Evolutionary conservation across 192 early-diverging fungal genomes (phyloP), one percentile per base, ranked within the genome.

Genomic region (Backusella morwellensis): DNA sequence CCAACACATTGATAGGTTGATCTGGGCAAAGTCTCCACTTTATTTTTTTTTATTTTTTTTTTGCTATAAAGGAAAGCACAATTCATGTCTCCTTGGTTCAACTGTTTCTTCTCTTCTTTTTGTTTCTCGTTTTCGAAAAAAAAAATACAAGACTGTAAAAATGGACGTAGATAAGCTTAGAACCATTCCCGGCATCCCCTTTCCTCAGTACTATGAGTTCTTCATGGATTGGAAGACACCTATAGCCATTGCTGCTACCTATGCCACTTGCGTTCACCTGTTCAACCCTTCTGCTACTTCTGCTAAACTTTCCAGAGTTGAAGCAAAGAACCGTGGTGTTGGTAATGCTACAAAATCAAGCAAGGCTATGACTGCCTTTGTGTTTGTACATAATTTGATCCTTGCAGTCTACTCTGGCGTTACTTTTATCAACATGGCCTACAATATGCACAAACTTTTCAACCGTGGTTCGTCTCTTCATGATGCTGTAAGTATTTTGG

Each of bases 171-270:
- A 81, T 70, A 71, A 59, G 34, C 69, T 81, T 32, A 72, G 41
- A 47, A 29, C 52, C 59, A 78, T 81, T 50, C 80, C 80, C 3
- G 87, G 86, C 15, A 86, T 93, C 66, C 92, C 90, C 4, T 90
- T 90, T 69, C 89, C 91, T 23, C 81, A 91, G 74, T 90, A 88
- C 83, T 93, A 93, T 77, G 88, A 90, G 36, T 81, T 91, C 50
- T 82, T 92, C 63, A 90, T 92, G 91, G 80, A 91, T 74, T 94
- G 90, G 91, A 87, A 85, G 83, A 88, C 91, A 0, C 90, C 92
- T 6, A 44, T 90, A 35, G 78, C 81, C 29, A 85, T 90, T 72
- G 86, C 90, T 19, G 74, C 82, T 9, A 76, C 83, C 36, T 94
- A 94, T 75, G 80, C 85, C 9, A 23, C 83, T 17, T 32, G 66